phyloP scores from a whole-genome alignment of 2,329 filamentous ascomycete species.

The Colletotrichum sp. region DNA sequence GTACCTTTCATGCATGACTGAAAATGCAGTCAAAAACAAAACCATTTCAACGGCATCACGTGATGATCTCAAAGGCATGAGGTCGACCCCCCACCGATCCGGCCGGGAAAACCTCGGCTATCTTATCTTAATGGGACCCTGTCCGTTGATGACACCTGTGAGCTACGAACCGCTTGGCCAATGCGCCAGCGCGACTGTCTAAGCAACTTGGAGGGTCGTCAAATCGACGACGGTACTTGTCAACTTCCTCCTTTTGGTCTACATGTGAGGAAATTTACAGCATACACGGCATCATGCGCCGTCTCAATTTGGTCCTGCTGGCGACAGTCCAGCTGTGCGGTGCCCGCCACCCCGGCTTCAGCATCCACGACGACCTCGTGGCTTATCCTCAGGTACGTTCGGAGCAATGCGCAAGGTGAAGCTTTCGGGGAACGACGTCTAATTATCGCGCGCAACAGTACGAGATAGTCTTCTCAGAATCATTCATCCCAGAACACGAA shows the following conservation, averaged over 20 bases:
- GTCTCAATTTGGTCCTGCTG: slow-evolving; percentile 49
- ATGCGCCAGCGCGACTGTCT: background rate
- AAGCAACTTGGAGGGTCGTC: background rate
- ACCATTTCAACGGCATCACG: too few species aligned
- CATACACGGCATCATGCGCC: slow-evolving; percentile 54
- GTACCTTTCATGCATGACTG: too few species aligned
- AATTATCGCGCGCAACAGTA: slow-evolving; percentile 58
- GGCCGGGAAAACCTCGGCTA: slow-evolving; percentile 6
- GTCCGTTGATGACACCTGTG: slow-evolving; percentile 23
- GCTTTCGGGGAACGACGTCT: background rate
- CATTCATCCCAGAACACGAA: slow-evolving; percentile 73
- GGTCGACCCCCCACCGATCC: background rate
- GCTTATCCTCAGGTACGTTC: slow-evolving; percentile 79
- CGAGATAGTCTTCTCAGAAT: slow-evolving; percentile 77
- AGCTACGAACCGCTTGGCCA: slow-evolving; percentile 4
- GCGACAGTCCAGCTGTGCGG: slow-evolving; percentile 48
- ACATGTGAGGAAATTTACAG: slow-evolving; percentile 36
- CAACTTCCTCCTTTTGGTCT: slow-evolving; percentile 17
- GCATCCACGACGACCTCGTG: slow-evolving; percentile 85
- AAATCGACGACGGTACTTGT: background rate
- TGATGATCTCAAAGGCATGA: too few species aligned
- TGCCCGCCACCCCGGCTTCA: slow-evolving; percentile 69
- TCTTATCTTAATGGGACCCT: background rate
- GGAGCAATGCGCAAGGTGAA: slow-evolving; percentile 24
- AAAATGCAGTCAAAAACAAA: too few species aligned